phyloP scores from a whole-genome alignment of 495 filamentous ascomycete species.

The Podospora sp. region DNA sequence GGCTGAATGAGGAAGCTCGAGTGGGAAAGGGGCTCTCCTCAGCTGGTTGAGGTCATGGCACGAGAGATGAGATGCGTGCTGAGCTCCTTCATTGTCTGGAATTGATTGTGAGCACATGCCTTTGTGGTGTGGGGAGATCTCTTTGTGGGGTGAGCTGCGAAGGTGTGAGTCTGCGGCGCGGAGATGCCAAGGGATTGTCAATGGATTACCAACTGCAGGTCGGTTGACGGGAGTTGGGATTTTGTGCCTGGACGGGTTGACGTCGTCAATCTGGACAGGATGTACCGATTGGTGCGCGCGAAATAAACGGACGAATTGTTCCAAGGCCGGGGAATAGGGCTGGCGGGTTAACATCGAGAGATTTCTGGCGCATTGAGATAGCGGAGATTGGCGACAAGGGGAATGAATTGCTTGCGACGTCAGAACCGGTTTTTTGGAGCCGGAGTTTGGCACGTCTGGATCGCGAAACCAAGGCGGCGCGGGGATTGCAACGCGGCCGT shows the following conservation, averaged over 20 bases:
- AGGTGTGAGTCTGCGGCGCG: background rate
- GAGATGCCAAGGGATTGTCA: background rate
- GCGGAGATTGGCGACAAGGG: background rate
- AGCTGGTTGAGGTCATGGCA: background rate
- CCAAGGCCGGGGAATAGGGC: background rate
- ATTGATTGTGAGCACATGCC: background rate
- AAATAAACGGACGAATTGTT: background rate
- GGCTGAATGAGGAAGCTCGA: background rate
- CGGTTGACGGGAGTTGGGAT: background rate
- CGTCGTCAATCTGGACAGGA: background rate
- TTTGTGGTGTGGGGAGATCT: background rate
- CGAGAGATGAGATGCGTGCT: background rate
- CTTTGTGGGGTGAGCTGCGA: background rate
- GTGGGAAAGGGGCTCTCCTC: background rate
- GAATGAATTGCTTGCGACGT: slow-evolving; percentile 17
- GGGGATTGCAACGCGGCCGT: background rate
- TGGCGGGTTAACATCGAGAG: background rate
- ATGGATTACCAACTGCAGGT: background rate
- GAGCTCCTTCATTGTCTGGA: background rate
- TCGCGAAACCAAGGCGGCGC: slow-evolving; percentile 15
- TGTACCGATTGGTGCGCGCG: background rate
- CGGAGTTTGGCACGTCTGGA: slow-evolving; percentile 12
- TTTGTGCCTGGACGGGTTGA: background rate
- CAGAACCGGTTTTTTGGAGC: slow-evolving; percentile 24
- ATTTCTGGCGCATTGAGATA: background rate